Base-by-base conservation (phyloP, 2,329 filamentous ascomycete species). In the Diplodia intermedia region DNA sequence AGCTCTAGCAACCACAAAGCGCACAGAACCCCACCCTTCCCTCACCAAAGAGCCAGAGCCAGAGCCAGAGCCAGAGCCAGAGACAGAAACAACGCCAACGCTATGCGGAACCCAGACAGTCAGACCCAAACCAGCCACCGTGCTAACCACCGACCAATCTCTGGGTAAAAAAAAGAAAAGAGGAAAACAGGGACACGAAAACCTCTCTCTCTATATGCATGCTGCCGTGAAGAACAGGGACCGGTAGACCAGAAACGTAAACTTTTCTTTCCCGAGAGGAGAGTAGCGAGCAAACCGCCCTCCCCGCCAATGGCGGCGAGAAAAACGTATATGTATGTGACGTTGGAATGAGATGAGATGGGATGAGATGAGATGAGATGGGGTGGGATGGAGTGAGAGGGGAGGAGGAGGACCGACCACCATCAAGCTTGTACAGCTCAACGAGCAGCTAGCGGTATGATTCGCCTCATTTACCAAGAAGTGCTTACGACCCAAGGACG, bases 41-140 rank as follows among this genome's bases (percentile, higher is more conserved):
- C 31, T 33, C 23, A 15, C 29, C 18, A 36, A 36, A 20, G 23
- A 29, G 5, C 6, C 14, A 15, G 18, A 26, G 23, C 23, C 23
- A 26, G 23, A 26, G 23, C 23, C 23, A 26, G 3, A 26, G 23
- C 12, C 14, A 33, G 23, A 14, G 8, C 11, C 3, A 29, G 29
- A 53, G 12, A 26, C 26, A 63, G 29, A 20, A 20, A 47, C 43
- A 47, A 67, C 68, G 62, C 68, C 68, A 50, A 67, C 68, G 68
- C 68, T 69, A 60, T 60, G 56, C 56, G 43, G 12, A 38, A 60
- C 23, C 38, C 38, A 11, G 26, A 23, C 56, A 26, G 23, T 3
- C 23, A 26, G 23, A 23, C 14, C 4, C 55, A 33, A 60, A 14
- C 36, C 23, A 9, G 15, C 26, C 38, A 4, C 56, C 43, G 18